A percentile compares a stretch with the other conserved stretches of the same genome.
phyloP scores from a whole-genome alignment of 805 yeast genomes.

The Candida maesae region DNA sequence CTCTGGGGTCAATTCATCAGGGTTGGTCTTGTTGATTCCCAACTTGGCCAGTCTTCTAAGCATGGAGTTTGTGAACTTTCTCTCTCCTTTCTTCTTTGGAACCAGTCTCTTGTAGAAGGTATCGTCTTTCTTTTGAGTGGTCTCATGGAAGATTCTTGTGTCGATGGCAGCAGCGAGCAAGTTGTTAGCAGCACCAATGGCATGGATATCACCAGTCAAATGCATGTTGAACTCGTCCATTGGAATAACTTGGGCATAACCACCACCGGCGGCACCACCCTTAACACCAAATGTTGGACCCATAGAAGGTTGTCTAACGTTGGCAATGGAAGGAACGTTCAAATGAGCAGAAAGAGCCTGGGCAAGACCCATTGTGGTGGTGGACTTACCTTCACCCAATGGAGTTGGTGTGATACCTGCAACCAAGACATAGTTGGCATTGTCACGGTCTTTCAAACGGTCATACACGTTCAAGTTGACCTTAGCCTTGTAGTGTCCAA shows the following conservation, averaged over 20 bases:
- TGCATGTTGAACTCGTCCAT: conserved; percentile 89
- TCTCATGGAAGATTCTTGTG: conserved; percentile 81
- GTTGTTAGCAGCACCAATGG: conserved; percentile 79
- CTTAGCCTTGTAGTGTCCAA: conserved; percentile 75
- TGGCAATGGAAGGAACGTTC: conserved; percentile 66
- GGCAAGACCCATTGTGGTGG: conserved; percentile 79
- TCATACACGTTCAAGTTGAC: conserved; percentile 61
- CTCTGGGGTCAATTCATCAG: conserved; percentile 67
- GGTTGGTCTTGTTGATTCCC: conserved; percentile 66
- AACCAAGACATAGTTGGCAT: conserved; percentile 72
- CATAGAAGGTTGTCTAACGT: conserved; percentile 85
- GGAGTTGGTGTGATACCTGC: conserved; percentile 88
- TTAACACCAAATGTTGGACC: conserved; percentile 87
- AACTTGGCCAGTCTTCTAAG: conserved; percentile 60
- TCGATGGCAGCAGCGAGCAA: conserved; percentile 82
- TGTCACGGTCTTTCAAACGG: conserved; percentile 52
- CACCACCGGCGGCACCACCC: conserved; percentile 93
- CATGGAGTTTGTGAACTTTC: conserved; percentile 68
- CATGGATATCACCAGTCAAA: conserved; percentile 83
- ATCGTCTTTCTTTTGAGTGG: conserved; percentile 65
- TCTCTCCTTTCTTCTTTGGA: conserved; percentile 67
- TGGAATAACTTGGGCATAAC: conserved; percentile 82
- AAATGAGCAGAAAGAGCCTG: conserved; percentile 79
- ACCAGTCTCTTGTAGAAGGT: conserved; percentile 72
- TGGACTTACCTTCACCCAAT: conserved; percentile 81